A percentile compares a stretch with the other conserved stretches of the same genome.
phyloP scores from a whole-genome alignment of 371 early-diverging fungal genomes.

The Amoeboaphelidium protococcarum region DNA sequence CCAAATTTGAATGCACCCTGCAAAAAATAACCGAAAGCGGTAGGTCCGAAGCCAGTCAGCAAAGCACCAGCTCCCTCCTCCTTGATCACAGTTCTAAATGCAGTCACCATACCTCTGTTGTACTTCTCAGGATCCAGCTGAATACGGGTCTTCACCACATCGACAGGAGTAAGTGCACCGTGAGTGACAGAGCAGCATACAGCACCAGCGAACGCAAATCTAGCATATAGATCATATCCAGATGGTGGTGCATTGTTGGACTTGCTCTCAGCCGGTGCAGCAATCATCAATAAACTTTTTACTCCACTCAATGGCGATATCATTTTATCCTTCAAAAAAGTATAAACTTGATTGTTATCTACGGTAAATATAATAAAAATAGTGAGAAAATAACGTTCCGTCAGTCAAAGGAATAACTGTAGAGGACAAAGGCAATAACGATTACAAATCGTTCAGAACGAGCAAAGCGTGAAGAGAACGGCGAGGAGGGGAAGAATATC shows the following conservation, averaged over 20 bases:
- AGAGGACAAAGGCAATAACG: no score
- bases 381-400: no score
- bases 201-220: slow-evolving; percentile 37
- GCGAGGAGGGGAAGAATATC: no score
- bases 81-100: slow-evolving; percentile 31
- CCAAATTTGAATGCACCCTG: slow-evolving; percentile 71
- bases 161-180: slow-evolving; percentile 32
- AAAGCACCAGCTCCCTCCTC: slow-evolving; percentile 43
- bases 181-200: slow-evolving; percentile 46
- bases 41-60: slow-evolving; percentile 49
- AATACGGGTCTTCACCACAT: slow-evolving; percentile 38
- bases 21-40: slow-evolving; percentile 53
- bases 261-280: slow-evolving; percentile 11
- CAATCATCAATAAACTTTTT: no score
- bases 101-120: slow-evolving; percentile 28
- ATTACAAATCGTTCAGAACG: no score
- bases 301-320: no score
- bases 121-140: slow-evolving; percentile 36
- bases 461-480: no score
- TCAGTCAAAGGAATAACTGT: no score
- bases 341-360: no score
- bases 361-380: no score
- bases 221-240: slow-evolving; percentile 31
- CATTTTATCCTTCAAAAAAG: no score
- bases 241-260: slow-evolving; percentile 10